A percentile compares a stretch with the other conserved stretches of the same genome.
These are phyloP conservation scores for Vanderwaltozyma polyspora DNA, from an alignment of 805 yeast genomes.

Conservation along the genomic window DNA sequence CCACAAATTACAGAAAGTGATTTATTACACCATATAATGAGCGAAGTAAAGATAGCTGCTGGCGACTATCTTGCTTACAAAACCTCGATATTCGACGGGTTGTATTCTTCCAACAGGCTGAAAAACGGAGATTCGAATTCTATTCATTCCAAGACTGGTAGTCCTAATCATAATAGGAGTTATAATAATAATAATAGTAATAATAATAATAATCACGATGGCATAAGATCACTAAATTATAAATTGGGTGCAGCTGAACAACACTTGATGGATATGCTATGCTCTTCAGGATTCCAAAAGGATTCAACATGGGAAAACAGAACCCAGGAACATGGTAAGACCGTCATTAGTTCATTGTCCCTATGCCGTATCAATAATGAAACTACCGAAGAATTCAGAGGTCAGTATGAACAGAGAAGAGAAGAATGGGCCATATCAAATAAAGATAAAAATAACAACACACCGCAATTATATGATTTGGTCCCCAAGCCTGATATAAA, in stretches of 20 bases:
- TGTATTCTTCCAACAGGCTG: slow-evolving; percentile 31
- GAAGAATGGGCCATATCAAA: slow-evolving; percentile 15
- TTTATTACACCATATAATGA: slow-evolving; percentile 38
- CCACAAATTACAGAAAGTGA: slow-evolving; percentile 31
- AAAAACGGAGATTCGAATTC: too few relatives aligned
- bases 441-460: slow-evolving; percentile 8
- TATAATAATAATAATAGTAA: background rate
- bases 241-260: slow-evolving; percentile 81
- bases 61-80: slow-evolving; percentile 54
- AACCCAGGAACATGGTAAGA: slow-evolving; percentile 74
- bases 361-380: slow-evolving; percentile 31
- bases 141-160: too few relatives aligned
- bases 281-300: slow-evolving; percentile 69
- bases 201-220: background rate
- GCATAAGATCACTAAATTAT: slow-evolving; percentile 32
- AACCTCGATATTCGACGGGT: slow-evolving; percentile 63
- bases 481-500: slow-evolving; percentile 27
- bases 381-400: slow-evolving; percentile 27
- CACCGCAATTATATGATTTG: slow-evolving; percentile 17
- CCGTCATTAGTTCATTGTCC: slow-evolving; percentile 70
- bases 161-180: too few relatives aligned
- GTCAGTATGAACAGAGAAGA: slow-evolving; percentile 8
- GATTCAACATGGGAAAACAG: slow-evolving; percentile 79
- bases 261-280: slow-evolving; percentile 88
- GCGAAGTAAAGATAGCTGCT: slow-evolving; percentile 57